phyloP scores from a whole-genome alignment of 2,329 filamentous ascomycete species.

The Exserohilum turcica region DNA sequence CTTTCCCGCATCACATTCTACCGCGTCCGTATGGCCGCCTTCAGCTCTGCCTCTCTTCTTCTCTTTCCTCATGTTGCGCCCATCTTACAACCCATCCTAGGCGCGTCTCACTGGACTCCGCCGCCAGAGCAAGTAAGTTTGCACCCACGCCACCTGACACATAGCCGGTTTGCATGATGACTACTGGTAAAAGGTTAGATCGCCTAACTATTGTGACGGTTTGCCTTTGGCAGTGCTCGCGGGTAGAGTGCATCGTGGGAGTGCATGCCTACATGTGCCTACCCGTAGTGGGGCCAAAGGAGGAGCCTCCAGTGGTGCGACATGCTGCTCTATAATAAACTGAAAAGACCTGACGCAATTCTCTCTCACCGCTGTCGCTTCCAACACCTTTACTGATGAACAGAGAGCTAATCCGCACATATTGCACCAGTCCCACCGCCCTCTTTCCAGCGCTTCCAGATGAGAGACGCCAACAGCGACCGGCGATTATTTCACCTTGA shows the following conservation, averaged over 20 bases:
- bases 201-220: conserved; percentile 28
- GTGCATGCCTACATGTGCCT: conserved; percentile 10
- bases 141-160: not conserved
- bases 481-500: not conserved
- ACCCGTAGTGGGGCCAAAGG: conserved; percentile 7
- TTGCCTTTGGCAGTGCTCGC: conserved; percentile 16
- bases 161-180: conserved; percentile 27
- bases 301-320: conserved; percentile 34
- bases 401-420: conserved; percentile 1
- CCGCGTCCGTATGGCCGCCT: conserved; percentile 2
- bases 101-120: not conserved
- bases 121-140: conserved; percentile 10
- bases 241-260: conserved; percentile 10
- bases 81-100: conserved; percentile 1
- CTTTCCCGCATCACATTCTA: not conserved
- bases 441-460: not conserved
- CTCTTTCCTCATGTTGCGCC: conserved; percentile 1
- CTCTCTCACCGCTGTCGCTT: not conserved
- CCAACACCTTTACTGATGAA: not conserved
- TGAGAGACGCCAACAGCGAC: not conserved
- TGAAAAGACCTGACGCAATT: conserved; percentile 27
- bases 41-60: not conserved
- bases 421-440: conserved; percentile 1
- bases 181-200: conserved; percentile 45
- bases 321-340: conserved; percentile 32